These are phyloP conservation scores for Cryphonectria nitschkei DNA, from an alignment of 2,329 filamentous ascomycete genomes.

Conservation along the genomic window DNA sequence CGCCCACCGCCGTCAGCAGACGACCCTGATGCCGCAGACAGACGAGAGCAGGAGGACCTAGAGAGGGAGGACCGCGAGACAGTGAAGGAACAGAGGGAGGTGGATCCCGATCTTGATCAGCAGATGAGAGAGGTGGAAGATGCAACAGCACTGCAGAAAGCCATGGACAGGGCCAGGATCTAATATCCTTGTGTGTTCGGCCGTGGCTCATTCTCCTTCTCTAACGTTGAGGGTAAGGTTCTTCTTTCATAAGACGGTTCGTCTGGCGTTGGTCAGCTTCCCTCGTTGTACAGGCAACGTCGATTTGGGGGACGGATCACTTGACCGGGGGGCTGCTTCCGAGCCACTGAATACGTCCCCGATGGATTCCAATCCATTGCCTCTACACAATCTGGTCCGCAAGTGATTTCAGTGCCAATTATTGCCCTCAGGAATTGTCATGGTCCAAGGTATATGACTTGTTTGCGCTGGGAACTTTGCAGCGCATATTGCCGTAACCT, in stretches of 20 bases:
- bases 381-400: neutral
- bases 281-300: neutral
- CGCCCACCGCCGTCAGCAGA: conserved; percentile 51
- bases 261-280: neutral
- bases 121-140: conserved; percentile 14
- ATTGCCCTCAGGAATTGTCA: neutral
- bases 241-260: neutral
- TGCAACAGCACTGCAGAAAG: conserved; percentile 14
- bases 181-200: neutral
- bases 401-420: neutral
- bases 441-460: neutral
- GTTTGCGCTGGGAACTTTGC: neutral
- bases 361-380: neutral
- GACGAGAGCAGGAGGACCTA: conserved; percentile 17
- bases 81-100: conserved; percentile 21
- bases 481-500: neutral
- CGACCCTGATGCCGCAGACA: conserved; percentile 40
- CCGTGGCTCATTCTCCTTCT: neutral
- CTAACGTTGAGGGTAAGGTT: neutral
- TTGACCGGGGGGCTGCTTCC: neutral
- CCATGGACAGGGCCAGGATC: conserved; percentile 25
- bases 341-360: neutral
- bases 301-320: neutral
- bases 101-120: conserved; percentile 27
- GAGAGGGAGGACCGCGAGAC: conserved; percentile 30